Base-by-base conservation (phyloP, 208 protist species). In the Leishmania guyanensis region DNA sequence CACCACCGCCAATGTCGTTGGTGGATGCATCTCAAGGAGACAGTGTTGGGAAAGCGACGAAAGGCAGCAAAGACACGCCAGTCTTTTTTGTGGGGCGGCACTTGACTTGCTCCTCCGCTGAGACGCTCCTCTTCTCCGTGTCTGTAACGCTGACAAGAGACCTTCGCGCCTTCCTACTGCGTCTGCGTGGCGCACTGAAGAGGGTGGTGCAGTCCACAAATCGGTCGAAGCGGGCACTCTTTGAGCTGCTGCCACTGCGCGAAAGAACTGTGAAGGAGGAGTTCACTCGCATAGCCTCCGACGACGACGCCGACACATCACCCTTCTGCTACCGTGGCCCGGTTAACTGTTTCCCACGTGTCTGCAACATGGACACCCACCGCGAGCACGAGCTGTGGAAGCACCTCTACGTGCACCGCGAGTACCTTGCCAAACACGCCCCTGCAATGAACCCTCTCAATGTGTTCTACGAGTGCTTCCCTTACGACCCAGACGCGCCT, bases 381-480 rank as follows among this genome's bases (percentile, higher is more conserved):
- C 73, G 82, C 26, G 92, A 97, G 84, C 71, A 86, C 77, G 36
- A 82, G 29, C 90, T 93, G 29, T 97, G 93, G 93, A 77, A 90
- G 75, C 80, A 80, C 26, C 65, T 95, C 14, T 77, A 92, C 81
- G 66, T 74, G 14, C 73, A 93, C 77, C 90, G 94, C 53, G 82
- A 92, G 78, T 94, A 95, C 83, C 39, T 95, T 39, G 91, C 92
- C 10, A 22, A 80, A 62, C 92, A 95, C 76, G 87, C 85, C 16
- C 75, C 85, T 33, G 81, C 91, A 22, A 95, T 95, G 86, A 89
- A 92, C 76, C 68, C 87, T 6, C 36, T 95, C 77, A 95, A 95
- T 78, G 68, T 97, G 43, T 97, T 90, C 73, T 95, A 88, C 66
- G 88, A 97, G 80, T 95, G 90, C 85, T 60, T 87, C 48, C 92